These are phyloP conservation scores for Puccinia horiana DNA, from an alignment of 1,284 basidiomycete species.

Conservation along the genomic window DNA sequence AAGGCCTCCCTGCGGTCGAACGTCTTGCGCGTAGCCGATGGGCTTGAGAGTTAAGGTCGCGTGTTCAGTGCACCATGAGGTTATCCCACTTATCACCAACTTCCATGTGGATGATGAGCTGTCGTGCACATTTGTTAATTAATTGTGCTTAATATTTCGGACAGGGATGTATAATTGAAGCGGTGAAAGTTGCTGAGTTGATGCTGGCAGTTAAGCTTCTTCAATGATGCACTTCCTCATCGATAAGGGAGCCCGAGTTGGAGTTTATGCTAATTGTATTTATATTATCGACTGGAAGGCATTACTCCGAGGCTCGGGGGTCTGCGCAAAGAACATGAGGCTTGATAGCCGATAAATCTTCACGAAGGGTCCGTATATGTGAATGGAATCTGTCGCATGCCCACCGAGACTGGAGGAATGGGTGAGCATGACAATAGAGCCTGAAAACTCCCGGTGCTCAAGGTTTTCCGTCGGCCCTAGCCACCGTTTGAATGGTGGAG, in stretches of 20 bases:
- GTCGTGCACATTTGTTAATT: no score
- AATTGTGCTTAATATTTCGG: no score
- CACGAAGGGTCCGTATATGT: neutral
- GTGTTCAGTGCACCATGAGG: no score
- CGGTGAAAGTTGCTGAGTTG: no score
- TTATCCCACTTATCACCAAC: no score
- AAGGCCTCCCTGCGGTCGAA: no score
- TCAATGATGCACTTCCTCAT: neutral
- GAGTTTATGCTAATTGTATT: neutral
- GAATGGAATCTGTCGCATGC: neutral
- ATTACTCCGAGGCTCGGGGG: neutral
- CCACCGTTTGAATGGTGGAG: constrained; percentile 16
- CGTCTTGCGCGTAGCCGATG: no score
- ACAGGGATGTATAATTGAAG: no score
- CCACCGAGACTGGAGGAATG: neutral
- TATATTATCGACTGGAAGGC: no score
- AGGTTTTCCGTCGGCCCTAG: constrained; percentile 1
- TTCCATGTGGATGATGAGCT: no score
- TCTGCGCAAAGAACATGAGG: neutral
- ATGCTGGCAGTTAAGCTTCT: neutral
- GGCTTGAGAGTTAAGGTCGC: no score
- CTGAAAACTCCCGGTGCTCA: neutral
- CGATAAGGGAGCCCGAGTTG: neutral
- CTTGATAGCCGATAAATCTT: neutral
- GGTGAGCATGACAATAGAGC: neutral